Evolutionary conservation across 2,329 filamentous ascomycete genomes (phyloP), one percentile per base, ranked within the genome.

Genomic region (Fusarium pseudoanthophilum): DNA sequence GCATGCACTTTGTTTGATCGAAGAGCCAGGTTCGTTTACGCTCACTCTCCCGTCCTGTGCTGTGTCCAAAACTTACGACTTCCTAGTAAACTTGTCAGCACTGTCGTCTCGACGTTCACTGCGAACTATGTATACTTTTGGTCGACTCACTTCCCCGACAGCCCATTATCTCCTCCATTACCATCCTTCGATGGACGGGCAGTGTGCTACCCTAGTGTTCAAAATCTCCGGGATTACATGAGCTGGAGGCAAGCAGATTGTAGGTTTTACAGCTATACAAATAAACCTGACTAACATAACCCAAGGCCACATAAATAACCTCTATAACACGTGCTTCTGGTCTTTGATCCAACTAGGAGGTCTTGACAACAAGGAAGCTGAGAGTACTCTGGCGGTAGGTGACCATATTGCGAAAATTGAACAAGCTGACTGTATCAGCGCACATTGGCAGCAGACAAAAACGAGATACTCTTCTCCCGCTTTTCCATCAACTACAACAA

Each of bases 251-350:
- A 99, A 82, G 96, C 93, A 48, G 96, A 99, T 81, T 98, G 96
- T 96, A 81, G 82, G 91, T 83, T 21, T 13, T 20, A 30, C 11
- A 5, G 21, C 18, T n/a, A 6, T 36, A 10, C 21, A 13, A 2
- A 9, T 40, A 20, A 14, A 7, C 5, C 36, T 28, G 60, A 26
- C 75, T 78, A 68, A 80, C 40, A 7, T 16, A 14, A 18, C 20
- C 1, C 15, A 67, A 95, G 93, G 93, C 74, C 96, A 99, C 80
- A 97, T 99, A 77, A 99, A 99, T 82, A 99, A 99, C 79, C 88
- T 99, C 9, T 99, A 98, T 83, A 99, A 99, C 81, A 99, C 96
- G 1, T 94, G 94, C 0, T 98, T 98, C 81, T 99, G 96, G 96
- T 87, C 92, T 2, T 85, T 99, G 77, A 92, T 98, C 28, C 90